Conservation (phyloP, 768 basidiomycete species). For the Lentinula detonsa region DNA sequence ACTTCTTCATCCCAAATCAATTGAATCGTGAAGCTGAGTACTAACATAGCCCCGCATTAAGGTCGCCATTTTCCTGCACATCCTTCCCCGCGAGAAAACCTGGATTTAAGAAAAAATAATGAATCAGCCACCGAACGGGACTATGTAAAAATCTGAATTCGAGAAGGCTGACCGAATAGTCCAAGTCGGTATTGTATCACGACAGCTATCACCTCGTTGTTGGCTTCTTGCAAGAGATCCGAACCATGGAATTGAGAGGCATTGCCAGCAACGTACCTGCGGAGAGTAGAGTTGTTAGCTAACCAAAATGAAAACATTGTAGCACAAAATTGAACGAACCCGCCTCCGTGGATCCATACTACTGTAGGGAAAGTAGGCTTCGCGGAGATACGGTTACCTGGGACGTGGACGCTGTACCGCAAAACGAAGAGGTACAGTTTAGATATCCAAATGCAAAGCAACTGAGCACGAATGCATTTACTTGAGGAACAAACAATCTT, state of each 20-base stretch:
- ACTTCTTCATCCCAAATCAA: neutral
- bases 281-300: constrained; percentile 13
- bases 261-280: constrained; percentile 25
- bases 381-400: neutral
- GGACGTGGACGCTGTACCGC: constrained; percentile 7
- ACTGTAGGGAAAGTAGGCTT: constrained; percentile 25
- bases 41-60: constrained; percentile 46
- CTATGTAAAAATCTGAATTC: neutral
- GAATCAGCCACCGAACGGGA: neutral
- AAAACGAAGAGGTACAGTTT: neutral
- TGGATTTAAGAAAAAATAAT: neutral
- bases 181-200: constrained; percentile 39
- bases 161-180: constrained; percentile 17
- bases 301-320: neutral
- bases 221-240: constrained; percentile 29
- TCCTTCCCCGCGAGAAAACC: constrained; percentile 39
- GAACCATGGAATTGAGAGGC: constrained; percentile 23
- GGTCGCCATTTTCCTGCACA: constrained; percentile 33
- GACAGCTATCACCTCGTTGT: constrained; percentile 28
- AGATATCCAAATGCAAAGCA: neutral
- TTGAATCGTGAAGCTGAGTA: constrained; percentile 2
- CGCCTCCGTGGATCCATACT: constrained; percentile 39
- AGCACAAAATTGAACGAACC: neutral
- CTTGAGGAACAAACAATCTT: constrained; percentile 27
- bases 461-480: constrained; percentile 2